phyloP scores from a whole-genome alignment of 192 early-diverging fungal genomes.

The Coemansia biformis region DNA sequence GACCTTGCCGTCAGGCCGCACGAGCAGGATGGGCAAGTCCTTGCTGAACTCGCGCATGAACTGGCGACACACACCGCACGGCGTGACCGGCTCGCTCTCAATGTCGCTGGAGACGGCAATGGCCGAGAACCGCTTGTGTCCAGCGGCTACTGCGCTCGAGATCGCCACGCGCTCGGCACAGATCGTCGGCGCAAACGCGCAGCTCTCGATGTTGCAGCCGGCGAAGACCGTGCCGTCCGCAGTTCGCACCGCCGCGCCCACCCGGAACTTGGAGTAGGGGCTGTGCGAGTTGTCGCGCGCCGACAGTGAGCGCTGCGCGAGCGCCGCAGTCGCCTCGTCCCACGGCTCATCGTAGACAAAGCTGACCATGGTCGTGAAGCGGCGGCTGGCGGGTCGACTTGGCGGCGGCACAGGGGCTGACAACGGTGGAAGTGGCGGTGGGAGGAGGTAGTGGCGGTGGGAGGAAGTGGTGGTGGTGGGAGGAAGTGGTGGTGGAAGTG shows the following conservation, averaged over 20 bases:
- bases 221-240: slow-evolving; percentile 57
- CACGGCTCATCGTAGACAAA: slow-evolving; percentile 23
- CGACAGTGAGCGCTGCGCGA: slow-evolving; percentile 19
- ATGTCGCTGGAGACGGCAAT: slow-evolving; percentile 70
- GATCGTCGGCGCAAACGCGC: slow-evolving; percentile 77
- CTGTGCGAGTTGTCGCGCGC: slow-evolving; percentile 76
- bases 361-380: slow-evolving; percentile 10
- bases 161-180: slow-evolving; percentile 91
- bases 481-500: too few relatives aligned
- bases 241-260: slow-evolving; percentile 77
- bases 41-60: slow-evolving; percentile 79
- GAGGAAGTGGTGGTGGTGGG: too few relatives aligned
- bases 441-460: too few relatives aligned
- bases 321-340: slow-evolving; percentile 15
- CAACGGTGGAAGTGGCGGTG: too few relatives aligned
- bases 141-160: slow-evolving; percentile 82
- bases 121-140: slow-evolving; percentile 66
- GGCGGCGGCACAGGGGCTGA: too few relatives aligned
- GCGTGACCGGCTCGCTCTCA: slow-evolving; percentile 49
- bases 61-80: slow-evolving; percentile 68
- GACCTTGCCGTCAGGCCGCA: slow-evolving; percentile 52
- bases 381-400: too few relatives aligned
- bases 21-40: slow-evolving; percentile 56
- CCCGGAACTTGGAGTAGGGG: slow-evolving; percentile 89
- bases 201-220: slow-evolving; percentile 90